phyloP scores from a whole-genome alignment of 2,329 filamentous ascomycete species.

The Trichoderma sp. region DNA sequence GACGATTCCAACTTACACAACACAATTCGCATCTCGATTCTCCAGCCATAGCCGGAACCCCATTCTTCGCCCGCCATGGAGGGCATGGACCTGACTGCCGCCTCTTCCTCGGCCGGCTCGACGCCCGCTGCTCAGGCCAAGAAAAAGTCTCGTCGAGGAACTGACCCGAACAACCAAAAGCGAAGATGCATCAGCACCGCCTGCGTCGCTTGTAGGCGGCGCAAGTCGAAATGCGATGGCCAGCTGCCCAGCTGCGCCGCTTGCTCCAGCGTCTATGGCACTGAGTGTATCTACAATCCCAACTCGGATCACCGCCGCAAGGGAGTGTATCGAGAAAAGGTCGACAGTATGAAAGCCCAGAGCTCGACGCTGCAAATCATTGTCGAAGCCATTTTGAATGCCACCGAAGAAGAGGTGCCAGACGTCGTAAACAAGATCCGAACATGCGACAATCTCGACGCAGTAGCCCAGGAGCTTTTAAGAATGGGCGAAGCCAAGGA shows the following conservation, averaged over 20 bases:
- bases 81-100: not conserved
- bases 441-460: slow-evolving; percentile 71
- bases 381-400: slow-evolving; percentile 89
- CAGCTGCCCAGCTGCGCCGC: slow-evolving; percentile 89
- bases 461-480: slow-evolving; percentile 55
- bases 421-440: slow-evolving; percentile 83
- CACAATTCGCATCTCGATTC: not conserved
- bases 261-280: slow-evolving; percentile 91
- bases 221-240: slow-evolving; percentile 90
- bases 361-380: slow-evolving; percentile 89
- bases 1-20: not conserved
- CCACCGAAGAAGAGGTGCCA: slow-evolving; percentile 81
- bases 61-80: not conserved
- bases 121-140: slow-evolving; percentile 31
- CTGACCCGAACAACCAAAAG: slow-evolving; percentile 58
- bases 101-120: not conserved
- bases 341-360: slow-evolving; percentile 82
- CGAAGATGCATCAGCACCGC: slow-evolving; percentile 81
- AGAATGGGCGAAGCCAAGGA: slow-evolving; percentile 40
- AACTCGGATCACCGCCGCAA: slow-evolving; percentile 96
- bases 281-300: slow-evolving; percentile 90
- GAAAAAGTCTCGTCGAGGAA: slow-evolving; percentile 54
- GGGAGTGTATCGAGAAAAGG: slow-evolving; percentile 93
- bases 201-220: slow-evolving; percentile 75
- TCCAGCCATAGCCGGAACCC: not conserved